Base-by-base conservation (phyloP, 306 rosid genomes). In the Mimosa bimucronata region DNA sequence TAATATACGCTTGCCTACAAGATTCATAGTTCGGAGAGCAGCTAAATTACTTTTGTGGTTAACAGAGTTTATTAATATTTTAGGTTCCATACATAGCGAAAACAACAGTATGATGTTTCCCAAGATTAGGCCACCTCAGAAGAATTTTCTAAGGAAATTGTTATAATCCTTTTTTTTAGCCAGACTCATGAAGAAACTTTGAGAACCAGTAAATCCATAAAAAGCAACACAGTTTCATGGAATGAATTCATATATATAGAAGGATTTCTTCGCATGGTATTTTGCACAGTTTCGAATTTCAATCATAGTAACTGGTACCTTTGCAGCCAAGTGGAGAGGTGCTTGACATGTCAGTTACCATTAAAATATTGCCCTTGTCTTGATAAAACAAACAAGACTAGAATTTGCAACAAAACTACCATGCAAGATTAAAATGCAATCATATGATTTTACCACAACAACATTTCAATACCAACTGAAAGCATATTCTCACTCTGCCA, bases 401-500 rank as follows among this genome's bases (percentile, higher is more conserved):
- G 10, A 45, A 61, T 45, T 80, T 31, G 25, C 46, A 61, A 55
- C 41, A 62, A 23, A 53, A 55, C 25, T 80, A 71, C 46, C 66
- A 58, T 23, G 61, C 53, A 34, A 7, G 58, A 75, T 74, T 67
- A 58, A n/a, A n/a, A 78, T 12, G 52, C 57, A 55, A 57, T 66
- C 42, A 21, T 29, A 73, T 46, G 52, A 81, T 77, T 55, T 57
- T 68, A 44, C 9, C 77, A 80, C 60, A 74, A 12, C 77, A 79
- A 87, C 92, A 89, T 74, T 78, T 80, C 76, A 82, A 77, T 66
- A 81, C 81, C 80, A 42, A 82, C 74, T 60, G 31, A 28, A 71
- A 83, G 75, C 78, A 65, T 80, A 82, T 84, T 83, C 74, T 85
- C 71, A 82, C 86, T 82, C 81, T 53, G 68, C 75, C 76, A 82